Conservation (phyloP, 768 basidiomycete species). For the Obba rivulosa region DNA sequence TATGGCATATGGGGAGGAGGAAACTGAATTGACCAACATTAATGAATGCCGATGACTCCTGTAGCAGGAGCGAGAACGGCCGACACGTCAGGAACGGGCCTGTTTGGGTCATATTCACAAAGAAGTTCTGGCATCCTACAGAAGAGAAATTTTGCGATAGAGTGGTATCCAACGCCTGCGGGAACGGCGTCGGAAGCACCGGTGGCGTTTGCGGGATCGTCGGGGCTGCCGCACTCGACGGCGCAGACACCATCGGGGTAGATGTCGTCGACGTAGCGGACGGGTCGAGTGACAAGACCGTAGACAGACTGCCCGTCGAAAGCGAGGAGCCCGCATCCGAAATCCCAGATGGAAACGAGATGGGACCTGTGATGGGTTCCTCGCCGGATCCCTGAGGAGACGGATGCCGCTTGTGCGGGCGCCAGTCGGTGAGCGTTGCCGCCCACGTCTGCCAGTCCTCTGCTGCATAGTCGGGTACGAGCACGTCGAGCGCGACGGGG, state of each 20-base stretch:
- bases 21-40: conserved; percentile 35
- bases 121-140: conserved; percentile 60
- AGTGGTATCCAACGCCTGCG: conserved; percentile 64
- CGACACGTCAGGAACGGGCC: conserved; percentile 66
- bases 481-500: conserved; percentile 39
- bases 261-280: conserved; percentile 32
- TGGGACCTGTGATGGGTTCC: background rate
- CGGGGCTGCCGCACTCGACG: conserved; percentile 32
- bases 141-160: conserved; percentile 65
- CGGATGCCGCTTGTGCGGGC: conserved; percentile 36
- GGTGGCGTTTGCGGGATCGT: conserved; percentile 44
- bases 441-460: conserved; percentile 7
- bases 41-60: conserved; percentile 49
- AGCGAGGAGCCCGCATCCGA: conserved; percentile 1
- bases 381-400: background rate
- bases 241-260: conserved; percentile 49
- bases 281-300: background rate
- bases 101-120: conserved; percentile 66
- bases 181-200: conserved; percentile 67
- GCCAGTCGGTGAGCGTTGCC: conserved; percentile 30
- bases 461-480: conserved; percentile 20
- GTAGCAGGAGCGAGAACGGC: conserved; percentile 63
- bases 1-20: background rate
- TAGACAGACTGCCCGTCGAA: conserved; percentile 2
- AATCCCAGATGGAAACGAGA: background rate